Base-by-base conservation (phyloP, 345 rosid species). In the Litchi chinensis region DNA sequence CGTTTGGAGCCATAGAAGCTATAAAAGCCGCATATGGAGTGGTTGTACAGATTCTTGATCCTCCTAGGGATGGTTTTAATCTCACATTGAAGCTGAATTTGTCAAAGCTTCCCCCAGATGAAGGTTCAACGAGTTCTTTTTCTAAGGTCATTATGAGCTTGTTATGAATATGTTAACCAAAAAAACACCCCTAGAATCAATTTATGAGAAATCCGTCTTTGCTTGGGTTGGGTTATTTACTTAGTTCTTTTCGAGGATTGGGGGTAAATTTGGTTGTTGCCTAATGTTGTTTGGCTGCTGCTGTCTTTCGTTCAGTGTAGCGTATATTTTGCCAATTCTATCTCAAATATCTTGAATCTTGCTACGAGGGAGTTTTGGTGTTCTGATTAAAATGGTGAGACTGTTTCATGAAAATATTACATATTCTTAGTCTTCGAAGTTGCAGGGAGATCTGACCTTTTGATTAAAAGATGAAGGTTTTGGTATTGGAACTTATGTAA, bases 11-110 rank as follows among this genome's bases (percentile, higher is more conserved):
- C 77, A 89, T 96, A 62, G 99, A 96, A 88, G 99, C 98, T 59
- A 88, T 93, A 77, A 97, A 97, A 86, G 86, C 93, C 37, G 80
- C 96, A 3, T 97, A 94, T 63, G 95, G 92, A 26, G 87, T 82
- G 0, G 87, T 83, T 26, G 96, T 94, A 56, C 99, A 97, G 81
- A 97, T 97, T 73, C 96, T 97, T 68, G 99, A 97, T 86, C 98
- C 99, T 79, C 99, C 98, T 15, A 88, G 93, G 82, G 98, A 94
- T 85, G 98, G 98, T 78, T 96, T 88, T 82, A 93, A 91, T 83
- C 89, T 97, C 79, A 97, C 98, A n/a, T 66, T 97, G 82, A 97
- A 94, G 82, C 88, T 97, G 69, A 97, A 94, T 77, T 89, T 97
- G 74, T 89, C 90, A 8, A 94, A 97, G 88, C 87, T 94, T 82